Evolutionary conservation across 2,329 filamentous ascomycete genomes (phyloP).

Genomic region (Fusarium torulosum): DNA sequence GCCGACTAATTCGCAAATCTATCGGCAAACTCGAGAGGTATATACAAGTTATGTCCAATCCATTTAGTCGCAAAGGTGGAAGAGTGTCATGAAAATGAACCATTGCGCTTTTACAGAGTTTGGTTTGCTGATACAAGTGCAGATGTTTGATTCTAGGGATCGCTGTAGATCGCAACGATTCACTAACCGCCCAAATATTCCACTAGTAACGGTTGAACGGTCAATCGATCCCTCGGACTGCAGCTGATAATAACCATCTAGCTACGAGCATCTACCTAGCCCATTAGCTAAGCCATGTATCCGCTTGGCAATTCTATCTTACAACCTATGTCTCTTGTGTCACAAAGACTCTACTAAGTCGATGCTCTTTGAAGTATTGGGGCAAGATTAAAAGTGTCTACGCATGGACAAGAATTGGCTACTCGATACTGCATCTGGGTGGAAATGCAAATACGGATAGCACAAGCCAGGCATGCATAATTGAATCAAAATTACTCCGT

Average conservation of each 20-base stretch:
- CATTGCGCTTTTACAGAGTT: not conserved
- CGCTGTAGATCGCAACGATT: constrained; percentile 6
- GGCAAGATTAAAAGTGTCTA: not conserved
- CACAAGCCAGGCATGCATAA: not conserved
- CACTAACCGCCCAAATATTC: not conserved
- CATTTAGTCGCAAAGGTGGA: too few species aligned
- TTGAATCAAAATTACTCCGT: not conserved
- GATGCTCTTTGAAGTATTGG: not conserved
- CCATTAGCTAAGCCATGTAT: not conserved
- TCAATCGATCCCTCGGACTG: not conserved
- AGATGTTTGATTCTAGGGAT: constrained; percentile 1
- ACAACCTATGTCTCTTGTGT: constrained; percentile 1
- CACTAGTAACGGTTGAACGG: not conserved
- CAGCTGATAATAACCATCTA: constrained; percentile 1
- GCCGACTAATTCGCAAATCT: not conserved
- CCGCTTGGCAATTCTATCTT: constrained; percentile 12
- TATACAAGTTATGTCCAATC: too few species aligned
- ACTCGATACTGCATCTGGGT: too few species aligned
- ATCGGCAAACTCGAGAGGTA: constrained; percentile 1
- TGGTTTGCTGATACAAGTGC: not conserved
- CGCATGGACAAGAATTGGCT: not conserved
- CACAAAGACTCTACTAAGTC: not conserved
- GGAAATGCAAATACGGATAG: too few species aligned
- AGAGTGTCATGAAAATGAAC: not conserved
- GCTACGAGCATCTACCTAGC: not conserved